Conservation (phyloP, 2,329 filamentous ascomycete species). For the Diaporthe ilicicola region DNA sequence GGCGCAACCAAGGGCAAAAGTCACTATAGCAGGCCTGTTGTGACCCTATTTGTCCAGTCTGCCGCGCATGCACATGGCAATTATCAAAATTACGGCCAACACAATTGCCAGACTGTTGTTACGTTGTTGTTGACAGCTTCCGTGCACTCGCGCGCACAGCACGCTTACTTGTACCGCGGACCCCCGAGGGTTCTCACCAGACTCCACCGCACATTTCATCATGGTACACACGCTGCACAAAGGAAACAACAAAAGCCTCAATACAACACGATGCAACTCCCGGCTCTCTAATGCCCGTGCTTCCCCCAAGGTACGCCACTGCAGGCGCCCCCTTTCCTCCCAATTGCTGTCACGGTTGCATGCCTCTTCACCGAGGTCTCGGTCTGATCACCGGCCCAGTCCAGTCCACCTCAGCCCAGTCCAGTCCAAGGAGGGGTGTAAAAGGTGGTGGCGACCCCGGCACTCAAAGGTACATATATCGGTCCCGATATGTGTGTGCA, state of each 20-base stretch:
- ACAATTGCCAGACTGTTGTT: not conserved
- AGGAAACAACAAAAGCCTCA: not conserved
- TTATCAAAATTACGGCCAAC: not conserved
- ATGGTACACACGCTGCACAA: not conserved
- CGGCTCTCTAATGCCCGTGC: not conserved
- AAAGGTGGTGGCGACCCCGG: not conserved
- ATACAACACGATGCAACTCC: constrained; percentile 6
- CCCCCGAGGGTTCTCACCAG: not conserved
- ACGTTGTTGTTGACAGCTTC: constrained; percentile 7
- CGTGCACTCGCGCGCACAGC: not conserved
- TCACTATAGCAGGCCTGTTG: constrained; percentile 12
- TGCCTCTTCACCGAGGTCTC: constrained; percentile 3
- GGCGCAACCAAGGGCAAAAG: not conserved
- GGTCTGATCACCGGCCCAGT: not conserved
- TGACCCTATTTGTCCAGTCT: not conserved
- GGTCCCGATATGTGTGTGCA: not conserved
- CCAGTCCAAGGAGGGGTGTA: not conserved
- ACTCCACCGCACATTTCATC: not conserved
- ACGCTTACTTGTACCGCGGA: not conserved
- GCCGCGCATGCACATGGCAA: constrained; percentile 15
- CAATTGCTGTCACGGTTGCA: constrained; percentile 25
- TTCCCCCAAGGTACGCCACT: not conserved
- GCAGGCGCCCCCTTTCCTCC: not conserved
- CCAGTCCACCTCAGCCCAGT: not conserved
- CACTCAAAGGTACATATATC: not conserved